Base-by-base conservation (phyloP, 306 rosid species). In the Lathyrus aphaca region DNA sequence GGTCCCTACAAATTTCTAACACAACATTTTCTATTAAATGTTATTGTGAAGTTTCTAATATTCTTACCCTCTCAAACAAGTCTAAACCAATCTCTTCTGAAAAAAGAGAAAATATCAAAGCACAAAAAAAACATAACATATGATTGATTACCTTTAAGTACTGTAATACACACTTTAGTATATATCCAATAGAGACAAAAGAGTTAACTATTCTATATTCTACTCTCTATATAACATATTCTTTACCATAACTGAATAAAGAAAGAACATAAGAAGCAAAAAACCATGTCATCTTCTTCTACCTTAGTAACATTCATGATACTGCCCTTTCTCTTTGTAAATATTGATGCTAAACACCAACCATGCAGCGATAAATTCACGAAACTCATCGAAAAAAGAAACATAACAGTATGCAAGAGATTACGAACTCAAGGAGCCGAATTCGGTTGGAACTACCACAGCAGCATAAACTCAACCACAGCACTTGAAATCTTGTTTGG, bases 381-480 rank as follows among this genome's bases (percentile, higher is more conserved):
- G 0, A 4, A 21, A 1, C 29, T 78, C 1, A 23, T 51, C 37
- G 13, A 32, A 0, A 0, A 3, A 0, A 53, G 1, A 14, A 83
- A 73, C 76, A 14, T 77, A 10, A 15, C 79, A 45, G 18, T 1
- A 0, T 90, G 98, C 90, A 86, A 80, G 66, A 74, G 8, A 43
- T 66, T 93, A 54, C 38, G 84, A 13, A 82, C 96, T 50, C 76
- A 85, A 1, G 86, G 56, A 6, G 96, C 94, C 0, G 86, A 86
- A 68, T 79, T 93, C 6, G 91, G 75, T 0, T 93, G 98, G 98
- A 74, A 5, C 12, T 30, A 27, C 58, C 6, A 2, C 10, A 59
- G 30, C 0, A 1, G 1, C 35, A 16, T 40, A 0, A 58, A 62
- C n/a, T 18, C 38, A 55, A 55, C 25, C 54, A 43, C 29, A 2